phyloP scores from a whole-genome alignment of 805 yeast species.

The Starmerella sirachaensis region DNA sequence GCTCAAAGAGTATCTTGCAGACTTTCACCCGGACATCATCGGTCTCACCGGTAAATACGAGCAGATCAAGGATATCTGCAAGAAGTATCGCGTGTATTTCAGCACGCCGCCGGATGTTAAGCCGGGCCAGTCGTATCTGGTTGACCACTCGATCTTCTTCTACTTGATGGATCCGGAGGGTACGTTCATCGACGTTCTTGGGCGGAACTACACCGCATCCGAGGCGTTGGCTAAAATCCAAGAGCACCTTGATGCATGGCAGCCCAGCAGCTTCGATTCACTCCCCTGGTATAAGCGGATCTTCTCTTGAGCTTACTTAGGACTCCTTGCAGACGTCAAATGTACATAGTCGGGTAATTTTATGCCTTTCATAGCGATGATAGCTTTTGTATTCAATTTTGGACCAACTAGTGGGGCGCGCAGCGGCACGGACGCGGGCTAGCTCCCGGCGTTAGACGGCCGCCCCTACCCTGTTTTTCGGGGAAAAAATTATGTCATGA shows the following conservation, averaged over 20 bases:
- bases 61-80: constrained; percentile 72
- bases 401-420: background rate
- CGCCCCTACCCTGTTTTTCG: background rate
- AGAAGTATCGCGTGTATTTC: constrained; percentile 84
- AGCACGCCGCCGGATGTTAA: constrained; percentile 92
- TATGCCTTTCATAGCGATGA: background rate
- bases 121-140: constrained; percentile 92
- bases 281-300: constrained; percentile 18
- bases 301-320: constrained; percentile 1
- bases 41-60: constrained; percentile 91
- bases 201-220: constrained; percentile 73
- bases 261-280: constrained; percentile 35
- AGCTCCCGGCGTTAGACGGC: no score
- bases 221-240: constrained; percentile 68
- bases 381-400: background rate
- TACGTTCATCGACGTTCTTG: constrained; percentile 83
- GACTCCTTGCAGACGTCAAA: no score
- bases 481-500: constrained; percentile 16
- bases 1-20: constrained; percentile 65
- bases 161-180: constrained; percentile 99
- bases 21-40: constrained; percentile 78
- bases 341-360: background rate
- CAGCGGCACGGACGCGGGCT: no score
- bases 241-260: constrained; percentile 61
- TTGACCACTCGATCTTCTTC: constrained; percentile 94